Percentiles rank a stretch among this genome's conserved stretches.
Evolutionary conservation across 306 rosid genomes (phyloP).

Genomic region (Malus sieversii): DNA sequence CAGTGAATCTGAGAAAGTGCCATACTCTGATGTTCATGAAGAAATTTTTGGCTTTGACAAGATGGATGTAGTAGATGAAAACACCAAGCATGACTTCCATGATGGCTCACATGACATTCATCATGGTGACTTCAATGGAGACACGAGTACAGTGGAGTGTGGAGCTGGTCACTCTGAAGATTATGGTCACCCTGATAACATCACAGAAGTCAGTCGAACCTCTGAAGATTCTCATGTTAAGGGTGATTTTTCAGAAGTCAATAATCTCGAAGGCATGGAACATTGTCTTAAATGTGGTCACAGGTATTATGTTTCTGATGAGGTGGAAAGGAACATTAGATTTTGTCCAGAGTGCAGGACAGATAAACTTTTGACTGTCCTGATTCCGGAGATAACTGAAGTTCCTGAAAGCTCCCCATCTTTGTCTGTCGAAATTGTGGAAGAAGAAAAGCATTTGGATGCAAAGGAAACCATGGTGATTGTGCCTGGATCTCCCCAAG

Average conservation of each 20-base stretch:
- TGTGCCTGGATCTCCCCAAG: conserved; percentile 29
- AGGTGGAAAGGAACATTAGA: conserved; percentile 22
- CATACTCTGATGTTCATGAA: conserved; percentile 50
- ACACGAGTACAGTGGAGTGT: conserved; percentile 16
- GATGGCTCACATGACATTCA: conserved; percentile 23
- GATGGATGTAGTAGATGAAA: conserved; percentile 49
- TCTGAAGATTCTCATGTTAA: conserved; percentile 33
- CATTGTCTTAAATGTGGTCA: conserved; percentile 57
- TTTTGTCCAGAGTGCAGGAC: conserved; percentile 59
- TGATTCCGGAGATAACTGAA: conserved; percentile 27
- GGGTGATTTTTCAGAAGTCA: conserved; percentile 33
- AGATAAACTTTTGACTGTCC: conserved; percentile 27
- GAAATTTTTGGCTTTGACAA: conserved; percentile 70
- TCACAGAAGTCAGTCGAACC: conserved; percentile 27
- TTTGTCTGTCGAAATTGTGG: conserved; percentile 18
- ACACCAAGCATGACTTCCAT: conserved; percentile 21
- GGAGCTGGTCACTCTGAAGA: conserved; percentile 28
- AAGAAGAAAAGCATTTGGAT: conserved; percentile 31
- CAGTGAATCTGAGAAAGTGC: conserved; percentile 43
- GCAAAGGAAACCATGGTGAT: conserved; percentile 16
- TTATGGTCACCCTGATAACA: conserved; percentile 14
- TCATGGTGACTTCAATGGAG: conserved; percentile 23
- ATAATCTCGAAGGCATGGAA: conserved; percentile 27
- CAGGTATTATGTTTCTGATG: conserved; percentile 26
- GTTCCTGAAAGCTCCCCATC: conserved; percentile 29